Percentiles rank a stretch among this genome's conserved stretches.
phyloP scores from a whole-genome alignment of 2,329 filamentous ascomycete species.

The Tolypocladium paradoxum region DNA sequence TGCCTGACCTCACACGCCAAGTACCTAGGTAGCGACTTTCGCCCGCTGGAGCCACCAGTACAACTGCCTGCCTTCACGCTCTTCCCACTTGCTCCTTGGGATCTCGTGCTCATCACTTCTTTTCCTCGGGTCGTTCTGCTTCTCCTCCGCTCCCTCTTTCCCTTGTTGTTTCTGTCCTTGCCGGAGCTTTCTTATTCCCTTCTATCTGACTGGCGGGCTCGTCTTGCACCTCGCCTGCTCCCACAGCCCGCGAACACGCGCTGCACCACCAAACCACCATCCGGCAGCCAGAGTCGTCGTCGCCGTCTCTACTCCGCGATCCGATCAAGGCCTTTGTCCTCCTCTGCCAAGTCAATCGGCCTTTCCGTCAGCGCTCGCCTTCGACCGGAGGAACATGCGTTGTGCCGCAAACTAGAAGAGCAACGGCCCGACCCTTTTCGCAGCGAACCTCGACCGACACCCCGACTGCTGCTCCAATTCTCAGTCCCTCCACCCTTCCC shows the following conservation, averaged over 20 bases:
- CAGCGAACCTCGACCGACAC: not conserved
- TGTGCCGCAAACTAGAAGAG: not conserved
- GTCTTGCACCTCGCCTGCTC: not conserved
- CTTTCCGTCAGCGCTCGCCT: not conserved
- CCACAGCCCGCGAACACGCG: not conserved
- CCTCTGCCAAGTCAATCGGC: not conserved
- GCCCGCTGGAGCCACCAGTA: not conserved
- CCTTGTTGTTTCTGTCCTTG: not conserved
- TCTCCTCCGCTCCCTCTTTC: not conserved
- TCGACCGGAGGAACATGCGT: not conserved
- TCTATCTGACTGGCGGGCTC: not conserved
- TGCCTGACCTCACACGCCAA: not conserved
- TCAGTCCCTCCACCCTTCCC: not conserved
- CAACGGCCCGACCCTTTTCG: not conserved
- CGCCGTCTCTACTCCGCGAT: not conserved
- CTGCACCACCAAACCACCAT: not conserved
- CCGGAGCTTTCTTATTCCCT: not conserved
- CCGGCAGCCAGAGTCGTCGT: not conserved
- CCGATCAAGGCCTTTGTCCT: not conserved
- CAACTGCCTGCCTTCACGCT: not conserved
- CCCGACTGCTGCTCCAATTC: not conserved
- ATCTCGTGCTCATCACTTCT: not conserved
- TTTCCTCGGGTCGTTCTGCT: not conserved
- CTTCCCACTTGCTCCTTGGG: not conserved
- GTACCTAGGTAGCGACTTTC: not conserved